phyloP scores from a whole-genome alignment of 169 alveolate species.

The Eimeria praecox region DNA sequence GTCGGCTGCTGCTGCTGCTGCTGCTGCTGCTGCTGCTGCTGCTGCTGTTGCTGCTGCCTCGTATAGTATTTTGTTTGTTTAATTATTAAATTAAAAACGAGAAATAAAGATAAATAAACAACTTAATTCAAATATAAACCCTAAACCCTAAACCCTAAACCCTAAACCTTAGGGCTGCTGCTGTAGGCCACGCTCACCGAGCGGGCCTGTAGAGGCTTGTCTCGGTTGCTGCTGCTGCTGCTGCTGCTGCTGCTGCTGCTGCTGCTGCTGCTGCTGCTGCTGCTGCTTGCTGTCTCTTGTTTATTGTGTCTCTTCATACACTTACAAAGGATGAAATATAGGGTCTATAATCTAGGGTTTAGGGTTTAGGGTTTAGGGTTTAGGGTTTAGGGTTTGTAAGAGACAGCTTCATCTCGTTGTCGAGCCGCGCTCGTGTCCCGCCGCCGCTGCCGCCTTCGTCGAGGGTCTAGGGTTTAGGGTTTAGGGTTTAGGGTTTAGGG shows the following conservation, averaged over 20 bases:
- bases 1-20: neutral
- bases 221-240: neutral
- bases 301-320: neutral
- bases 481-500: slow-evolving; percentile 26
- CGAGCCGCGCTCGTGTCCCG: neutral
- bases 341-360: slow-evolving; percentile 11
- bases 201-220: neutral
- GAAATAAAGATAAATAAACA: neutral
- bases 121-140: neutral
- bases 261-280: neutral
- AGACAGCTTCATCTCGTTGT: neutral
- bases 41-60: neutral
- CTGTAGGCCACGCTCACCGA: neutral
- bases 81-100: neutral
- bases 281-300: neutral
- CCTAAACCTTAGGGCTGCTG: neutral
- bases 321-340: slow-evolving; percentile 33
- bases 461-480: slow-evolving; percentile 26
- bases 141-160: slow-evolving; percentile 41
- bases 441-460: neutral
- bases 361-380: slow-evolving; percentile 47
- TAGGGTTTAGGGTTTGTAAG: slow-evolving; percentile 4
- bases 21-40: neutral
- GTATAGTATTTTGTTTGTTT: neutral
- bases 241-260: neutral